Evolutionary conservation across 441 rosid species (phyloP).

Genomic region (Croton laevigatus): DNA sequence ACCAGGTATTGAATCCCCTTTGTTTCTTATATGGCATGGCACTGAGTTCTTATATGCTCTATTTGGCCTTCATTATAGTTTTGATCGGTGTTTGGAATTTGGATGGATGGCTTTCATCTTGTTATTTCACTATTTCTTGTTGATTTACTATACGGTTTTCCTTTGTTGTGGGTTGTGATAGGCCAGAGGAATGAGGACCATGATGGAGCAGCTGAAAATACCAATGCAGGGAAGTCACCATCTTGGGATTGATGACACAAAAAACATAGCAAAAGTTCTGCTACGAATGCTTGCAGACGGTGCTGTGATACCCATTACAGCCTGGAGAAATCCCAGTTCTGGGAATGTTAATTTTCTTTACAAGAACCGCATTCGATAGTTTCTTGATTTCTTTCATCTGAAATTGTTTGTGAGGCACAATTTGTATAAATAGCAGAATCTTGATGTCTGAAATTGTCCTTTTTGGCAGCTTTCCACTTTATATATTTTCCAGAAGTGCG

Average conservation of each 20-base stretch:
- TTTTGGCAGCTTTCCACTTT: not conserved
- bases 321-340: conserved; percentile 50
- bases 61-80: not conserved
- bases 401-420: not conserved
- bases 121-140: not conserved
- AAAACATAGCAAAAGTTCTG: conserved; percentile 79
- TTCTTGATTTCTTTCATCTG: not conserved
- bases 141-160: conserved; percentile 11
- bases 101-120: not conserved
- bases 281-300: conserved; percentile 77
- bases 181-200: conserved; percentile 92
- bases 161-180: conserved; percentile 27
- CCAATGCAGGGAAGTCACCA: conserved; percentile 81
- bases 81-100: not conserved
- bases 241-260: conserved; percentile 85
- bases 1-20: not conserved
- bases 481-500: too few relatives aligned
- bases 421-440: not conserved
- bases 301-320: conserved; percentile 67
- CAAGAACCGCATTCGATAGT: conserved; percentile 46
- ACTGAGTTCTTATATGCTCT: not conserved
- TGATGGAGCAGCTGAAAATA: conserved; percentile 75
- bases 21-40: not conserved
- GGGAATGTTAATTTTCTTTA: conserved; percentile 52
- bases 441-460: too few relatives aligned